Conservation (phyloP, 2,329 filamentous ascomycete genomes). For the Aspergillus neoniger region DNA sequence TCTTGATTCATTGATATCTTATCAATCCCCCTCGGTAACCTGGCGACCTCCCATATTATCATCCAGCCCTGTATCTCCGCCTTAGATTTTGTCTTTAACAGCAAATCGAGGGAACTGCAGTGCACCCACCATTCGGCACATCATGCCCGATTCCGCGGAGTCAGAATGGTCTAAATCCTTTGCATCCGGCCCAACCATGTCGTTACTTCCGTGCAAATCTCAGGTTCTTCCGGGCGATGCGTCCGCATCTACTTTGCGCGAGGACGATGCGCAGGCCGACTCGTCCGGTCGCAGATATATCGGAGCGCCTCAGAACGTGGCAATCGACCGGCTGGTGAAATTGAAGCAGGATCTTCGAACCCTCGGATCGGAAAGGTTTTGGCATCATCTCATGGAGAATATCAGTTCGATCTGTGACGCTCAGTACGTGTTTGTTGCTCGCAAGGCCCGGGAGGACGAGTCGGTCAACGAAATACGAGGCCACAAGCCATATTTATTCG, state of each 20-base stretch:
- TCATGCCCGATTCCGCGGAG: constrained; percentile 37
- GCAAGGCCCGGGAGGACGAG: constrained; percentile 62
- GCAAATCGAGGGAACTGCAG: background rate
- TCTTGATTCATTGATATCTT: constrained; percentile 24
- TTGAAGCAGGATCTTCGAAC: constrained; percentile 60
- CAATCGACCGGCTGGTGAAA: constrained; percentile 60
- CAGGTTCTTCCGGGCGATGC: constrained; percentile 29
- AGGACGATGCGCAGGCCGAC: constrained; percentile 28
- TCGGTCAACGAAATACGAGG: constrained; percentile 63
- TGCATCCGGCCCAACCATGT: constrained; percentile 27
- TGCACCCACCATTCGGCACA: constrained; percentile 7
- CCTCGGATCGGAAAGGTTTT: constrained; percentile 62
- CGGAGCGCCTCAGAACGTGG: constrained; percentile 58
- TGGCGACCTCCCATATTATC: constrained; percentile 29
- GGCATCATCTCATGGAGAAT: constrained; percentile 64
- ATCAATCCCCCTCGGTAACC: constrained; percentile 18
- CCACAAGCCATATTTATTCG: constrained; percentile 64
- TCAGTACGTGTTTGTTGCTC: constrained; percentile 70
- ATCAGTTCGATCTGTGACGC: constrained; percentile 64
- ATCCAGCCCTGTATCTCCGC: constrained; percentile 3
- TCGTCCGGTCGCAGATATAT: constrained; percentile 36
- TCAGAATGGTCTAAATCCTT: constrained; percentile 34
- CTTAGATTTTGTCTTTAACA: background rate
- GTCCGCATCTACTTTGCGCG: constrained; percentile 23
- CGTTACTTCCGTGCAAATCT: constrained; percentile 35